Conservation (phyloP, 331 rosid species). For the Quercus phellos region DNA sequence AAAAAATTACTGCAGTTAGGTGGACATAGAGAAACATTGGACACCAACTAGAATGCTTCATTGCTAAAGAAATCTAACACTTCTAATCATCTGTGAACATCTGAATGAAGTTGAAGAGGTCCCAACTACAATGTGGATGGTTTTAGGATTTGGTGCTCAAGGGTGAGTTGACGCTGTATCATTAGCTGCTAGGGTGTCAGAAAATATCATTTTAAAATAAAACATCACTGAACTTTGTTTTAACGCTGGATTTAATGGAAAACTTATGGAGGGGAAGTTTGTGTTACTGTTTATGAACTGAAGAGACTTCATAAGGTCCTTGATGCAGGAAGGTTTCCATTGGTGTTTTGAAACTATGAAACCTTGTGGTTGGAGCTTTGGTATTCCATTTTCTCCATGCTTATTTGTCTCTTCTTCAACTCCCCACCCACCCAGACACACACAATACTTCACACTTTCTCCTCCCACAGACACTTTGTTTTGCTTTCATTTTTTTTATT, state of each 20-base stretch:
- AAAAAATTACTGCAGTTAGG: background rate
- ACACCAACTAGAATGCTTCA: background rate
- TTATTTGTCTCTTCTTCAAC: background rate
- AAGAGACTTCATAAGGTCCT: background rate
- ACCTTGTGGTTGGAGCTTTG: background rate
- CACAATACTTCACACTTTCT: background rate
- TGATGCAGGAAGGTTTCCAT: background rate
- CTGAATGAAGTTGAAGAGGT: background rate
- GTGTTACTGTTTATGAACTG: too few relatives aligned
- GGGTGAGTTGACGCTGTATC: too few relatives aligned
- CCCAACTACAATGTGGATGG: background rate
- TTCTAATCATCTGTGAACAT: background rate
- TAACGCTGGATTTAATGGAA: background rate
- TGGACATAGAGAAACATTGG: background rate
- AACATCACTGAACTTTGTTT: background rate
- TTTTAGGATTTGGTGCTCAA: too few relatives aligned
- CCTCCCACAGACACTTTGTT: background rate
- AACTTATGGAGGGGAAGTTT: background rate
- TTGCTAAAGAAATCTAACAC: background rate
- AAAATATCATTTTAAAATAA: background rate
- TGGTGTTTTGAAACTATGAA: background rate
- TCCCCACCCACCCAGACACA: background rate
- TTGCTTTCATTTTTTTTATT: too few relatives aligned
- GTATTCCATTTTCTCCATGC: background rate
- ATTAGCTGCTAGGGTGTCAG: background rate